phyloP scores from a whole-genome alignment of 2,329 filamentous ascomycete genomes.

The Cadophora sp. region DNA sequence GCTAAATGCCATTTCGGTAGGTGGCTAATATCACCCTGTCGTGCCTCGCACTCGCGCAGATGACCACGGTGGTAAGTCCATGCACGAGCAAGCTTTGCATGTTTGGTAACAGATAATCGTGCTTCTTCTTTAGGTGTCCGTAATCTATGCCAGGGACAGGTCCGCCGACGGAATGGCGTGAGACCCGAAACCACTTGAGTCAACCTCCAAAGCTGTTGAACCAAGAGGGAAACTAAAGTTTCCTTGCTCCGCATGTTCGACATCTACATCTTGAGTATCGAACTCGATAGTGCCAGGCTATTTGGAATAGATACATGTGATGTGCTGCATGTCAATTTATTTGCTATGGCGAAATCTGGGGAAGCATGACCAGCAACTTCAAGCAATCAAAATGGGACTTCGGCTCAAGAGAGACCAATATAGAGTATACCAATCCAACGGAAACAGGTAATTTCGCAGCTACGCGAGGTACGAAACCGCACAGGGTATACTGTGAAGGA shows the following conservation, averaged over 20 bases:
- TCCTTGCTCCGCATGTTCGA: not conserved
- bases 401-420: not conserved
- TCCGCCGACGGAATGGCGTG: not conserved
- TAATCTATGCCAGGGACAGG: not conserved
- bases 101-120: not conserved
- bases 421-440: not conserved
- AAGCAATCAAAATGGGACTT: not conserved
- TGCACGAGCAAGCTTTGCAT: not conserved
- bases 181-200: not conserved
- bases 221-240: not conserved
- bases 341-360: constrained; percentile 11
- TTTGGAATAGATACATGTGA: constrained; percentile 11
- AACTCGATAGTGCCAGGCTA: not conserved
- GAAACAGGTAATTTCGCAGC: not conserved
- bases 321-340: not conserved
- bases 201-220: too few relatives aligned
- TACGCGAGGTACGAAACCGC: not conserved
- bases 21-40: constrained; percentile 2
- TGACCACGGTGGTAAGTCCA: not conserved
- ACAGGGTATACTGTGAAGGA: not conserved
- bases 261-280: not conserved
- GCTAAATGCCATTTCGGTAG: constrained; percentile 1
- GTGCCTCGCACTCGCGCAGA: not conserved
- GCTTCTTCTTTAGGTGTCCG: not conserved
- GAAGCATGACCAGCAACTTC: constrained; percentile 9